Evolutionary conservation across 2,329 filamentous ascomycete genomes (phyloP), one percentile per base, ranked within the genome.

Genomic region (Colletotrichum neosansevieriae): DNA sequence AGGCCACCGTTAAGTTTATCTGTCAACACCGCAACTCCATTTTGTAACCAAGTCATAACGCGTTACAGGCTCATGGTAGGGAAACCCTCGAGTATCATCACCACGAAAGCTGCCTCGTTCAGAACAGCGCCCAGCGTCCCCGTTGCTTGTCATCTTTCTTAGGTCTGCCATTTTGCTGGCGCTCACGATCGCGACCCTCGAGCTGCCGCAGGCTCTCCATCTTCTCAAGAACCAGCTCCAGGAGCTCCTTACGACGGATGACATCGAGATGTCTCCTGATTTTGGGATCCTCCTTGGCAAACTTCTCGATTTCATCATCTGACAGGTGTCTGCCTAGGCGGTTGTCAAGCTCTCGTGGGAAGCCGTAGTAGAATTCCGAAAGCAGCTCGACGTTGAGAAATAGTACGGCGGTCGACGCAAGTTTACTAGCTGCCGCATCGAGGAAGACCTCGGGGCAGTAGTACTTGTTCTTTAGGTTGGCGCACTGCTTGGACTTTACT

Each of bases 321-420:
- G 89, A 88, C 69, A 98, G 85, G 74, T 94, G 91, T 29, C 94
- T 89, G 51, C 95, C 94, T 11, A 99, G 90, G 38, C 94, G 89
- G 68, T 91, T 83, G 78, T 99, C 96, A 12, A 99, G 87, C 77
- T 98, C 94, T 44, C 96, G 89, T 0, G 96, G 96, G 80, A 99
- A 99, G 77, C 96, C 94, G 81, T 98, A 97, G 82, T 97, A 98
- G 78, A 98, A 99, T 76, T 99, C 97, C 2, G 93, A 95, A 17
- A 99, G 88, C 19, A 99, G 87, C 81, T 99, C 97, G 11, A 98
- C 96, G 75, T 99, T 98, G 34, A 99, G 87, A 85, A 99, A 99
- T 0, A 99, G 88, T 9, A 99, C 96, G 2, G 96, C 95, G 0
- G 96, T 99, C 2, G 94, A 92, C 3, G 95, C 97, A 56, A 99